These are phyloP conservation scores for Blastobotrys aristatus DNA, from an alignment of 1,139 yeast species.

Conservation along the genomic window DNA sequence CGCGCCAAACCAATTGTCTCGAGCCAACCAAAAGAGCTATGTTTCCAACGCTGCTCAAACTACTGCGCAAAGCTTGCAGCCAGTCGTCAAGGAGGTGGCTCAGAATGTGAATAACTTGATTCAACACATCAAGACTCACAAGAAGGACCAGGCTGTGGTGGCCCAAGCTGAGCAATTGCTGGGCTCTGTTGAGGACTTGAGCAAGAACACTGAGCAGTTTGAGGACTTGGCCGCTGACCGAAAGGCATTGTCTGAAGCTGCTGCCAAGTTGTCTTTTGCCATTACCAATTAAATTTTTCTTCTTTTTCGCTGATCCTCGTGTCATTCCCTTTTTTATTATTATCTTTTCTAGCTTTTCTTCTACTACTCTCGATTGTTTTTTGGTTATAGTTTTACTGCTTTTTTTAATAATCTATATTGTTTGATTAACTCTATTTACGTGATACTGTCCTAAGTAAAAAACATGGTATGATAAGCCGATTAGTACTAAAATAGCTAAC, in stretches of 20 bases:
- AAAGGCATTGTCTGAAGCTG: background rate
- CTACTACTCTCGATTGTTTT: background rate
- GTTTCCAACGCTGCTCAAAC: background rate
- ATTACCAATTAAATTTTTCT: background rate
- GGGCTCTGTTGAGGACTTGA: constrained; percentile 7
- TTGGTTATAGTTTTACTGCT: background rate
- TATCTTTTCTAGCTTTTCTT: background rate
- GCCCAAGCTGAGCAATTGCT: background rate
- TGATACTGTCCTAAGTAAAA: too few relatives aligned
- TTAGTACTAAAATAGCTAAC: too few relatives aligned
- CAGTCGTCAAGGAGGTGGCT: constrained; percentile 1
- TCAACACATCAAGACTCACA: background rate
- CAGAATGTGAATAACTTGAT: background rate
- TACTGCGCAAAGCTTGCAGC: constrained; percentile 2
- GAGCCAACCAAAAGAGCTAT: background rate
- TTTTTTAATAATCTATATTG: too few relatives aligned
- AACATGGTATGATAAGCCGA: too few relatives aligned
- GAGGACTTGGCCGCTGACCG: constrained; percentile 4
- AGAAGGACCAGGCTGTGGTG: background rate
- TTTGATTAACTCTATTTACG: too few relatives aligned
- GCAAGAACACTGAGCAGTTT: constrained; percentile 12
- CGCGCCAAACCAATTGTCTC: background rate
- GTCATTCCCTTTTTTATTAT: background rate
- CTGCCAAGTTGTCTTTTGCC: background rate
- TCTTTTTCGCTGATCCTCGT: background rate